Conservation (phyloP, 2,329 filamentous ascomycete genomes). For the Diaporthe batatas region DNA sequence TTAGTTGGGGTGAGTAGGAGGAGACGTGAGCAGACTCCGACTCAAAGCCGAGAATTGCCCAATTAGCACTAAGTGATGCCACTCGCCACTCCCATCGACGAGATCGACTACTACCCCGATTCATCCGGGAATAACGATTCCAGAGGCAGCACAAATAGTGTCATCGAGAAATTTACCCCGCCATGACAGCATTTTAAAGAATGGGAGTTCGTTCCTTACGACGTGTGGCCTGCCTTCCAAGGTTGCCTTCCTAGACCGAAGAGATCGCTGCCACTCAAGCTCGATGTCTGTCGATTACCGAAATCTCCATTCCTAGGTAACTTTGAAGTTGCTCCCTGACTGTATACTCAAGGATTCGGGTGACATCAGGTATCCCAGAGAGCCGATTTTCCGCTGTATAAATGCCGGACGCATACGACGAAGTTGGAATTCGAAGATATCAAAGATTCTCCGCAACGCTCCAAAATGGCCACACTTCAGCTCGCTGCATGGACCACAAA, state of each 20-base stretch:
- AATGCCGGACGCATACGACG: background rate
- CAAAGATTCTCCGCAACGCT: background rate
- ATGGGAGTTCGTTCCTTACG: background rate
- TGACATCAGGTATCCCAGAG: no score
- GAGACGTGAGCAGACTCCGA: background rate
- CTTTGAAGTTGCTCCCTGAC: background rate
- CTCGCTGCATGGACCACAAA: constrained; percentile 62
- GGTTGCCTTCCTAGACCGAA: background rate
- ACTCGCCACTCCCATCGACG: background rate
- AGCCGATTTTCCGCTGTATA: background rate
- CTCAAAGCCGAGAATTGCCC: background rate
- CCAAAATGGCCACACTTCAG: constrained; percentile 59
- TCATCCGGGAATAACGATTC: constrained; percentile 3
- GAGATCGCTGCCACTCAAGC: background rate
- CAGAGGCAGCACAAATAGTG: background rate
- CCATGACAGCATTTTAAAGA: background rate
- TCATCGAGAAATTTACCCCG: background rate
- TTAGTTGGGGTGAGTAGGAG: no score
- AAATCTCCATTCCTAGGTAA: background rate
- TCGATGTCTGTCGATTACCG: background rate
- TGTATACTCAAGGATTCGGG: background rate
- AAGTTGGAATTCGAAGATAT: background rate
- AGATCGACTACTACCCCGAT: background rate
- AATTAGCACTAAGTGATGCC: constrained; percentile 1
- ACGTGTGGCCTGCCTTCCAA: background rate